Evolutionary conservation across 208 protist species (phyloP), one percentile per base, ranked within the genome.

Genomic region (Wallacemonas sp.): DNA sequence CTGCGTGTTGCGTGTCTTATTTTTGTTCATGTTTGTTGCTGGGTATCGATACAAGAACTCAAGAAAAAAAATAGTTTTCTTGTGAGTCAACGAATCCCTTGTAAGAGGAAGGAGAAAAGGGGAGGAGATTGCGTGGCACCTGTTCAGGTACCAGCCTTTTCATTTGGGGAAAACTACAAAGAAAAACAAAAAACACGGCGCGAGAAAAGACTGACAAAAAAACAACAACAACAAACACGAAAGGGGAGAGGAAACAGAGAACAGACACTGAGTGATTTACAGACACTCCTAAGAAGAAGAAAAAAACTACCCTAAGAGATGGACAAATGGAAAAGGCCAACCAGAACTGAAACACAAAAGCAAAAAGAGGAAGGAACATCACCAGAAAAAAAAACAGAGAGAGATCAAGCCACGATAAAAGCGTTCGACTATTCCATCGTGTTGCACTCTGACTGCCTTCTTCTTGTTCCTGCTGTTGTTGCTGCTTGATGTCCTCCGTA

Each of bases 361-460:
- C 17, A 49, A 12, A 48, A 49, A 41, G 54, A 65, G 26, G 36
- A 41, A 14, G 36, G 14, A 17, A 41, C 36, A 8, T 43, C 16
- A 74, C 58, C 33, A 43, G 30, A 61, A 81, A 70, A 68, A 66
- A 61, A 65, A 65, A 47, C 34, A 12, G 12, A 38, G 34, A 38
- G 12, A 38, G 8, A 12, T 12, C 4, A 16, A 38, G 12, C 8
- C 34, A 38, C 4, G 34, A 12, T 16, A 38, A 38, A 38, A 38
- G 34, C 12, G 41, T 47, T 47, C 16, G 5, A 14, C 6, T 47
- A 21, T 21, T 47, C 21, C 16, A n/a, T 47, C 14, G 16, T 6
- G 14, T 21, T 21, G 14, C 41, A n/a, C 41, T 47, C 5, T 8
- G 14, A 4, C 14, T 47, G 41, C 6, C 41, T 47, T 47, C 41